Conservation (phyloP, 2,329 filamentous ascomycete species). For the Colletotrichum lini region DNA sequence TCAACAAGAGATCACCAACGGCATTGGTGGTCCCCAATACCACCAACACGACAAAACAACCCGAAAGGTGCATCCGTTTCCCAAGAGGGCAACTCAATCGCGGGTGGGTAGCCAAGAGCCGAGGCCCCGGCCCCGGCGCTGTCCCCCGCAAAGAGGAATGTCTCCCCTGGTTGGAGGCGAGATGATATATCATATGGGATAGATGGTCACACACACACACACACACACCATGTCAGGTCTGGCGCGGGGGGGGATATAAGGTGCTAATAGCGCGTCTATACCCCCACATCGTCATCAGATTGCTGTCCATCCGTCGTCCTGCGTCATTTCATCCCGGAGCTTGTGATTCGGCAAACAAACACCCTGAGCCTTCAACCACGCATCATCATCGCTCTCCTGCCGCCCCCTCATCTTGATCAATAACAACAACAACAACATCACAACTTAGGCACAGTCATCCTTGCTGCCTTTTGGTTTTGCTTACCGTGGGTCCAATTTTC, state of each 20-base stretch:
- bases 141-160: slow-evolving; percentile 25
- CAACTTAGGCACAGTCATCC: not conserved
- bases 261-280: slow-evolving; percentile 1
- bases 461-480: no score
- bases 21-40: no score
- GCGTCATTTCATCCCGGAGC: not conserved
- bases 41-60: not conserved
- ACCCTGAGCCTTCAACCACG: not conserved
- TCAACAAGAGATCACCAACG: not conserved
- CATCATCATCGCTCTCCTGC: not conserved
- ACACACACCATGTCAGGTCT: not conserved
- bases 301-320: not conserved
- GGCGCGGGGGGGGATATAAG: slow-evolving; percentile 9
- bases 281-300: not conserved
- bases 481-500: not conserved
- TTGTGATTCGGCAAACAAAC: not conserved
- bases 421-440: not conserved
- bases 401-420: not conserved
- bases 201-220: no score
- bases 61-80: not conserved
- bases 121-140: slow-evolving; percentile 14
- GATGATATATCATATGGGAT: not conserved
- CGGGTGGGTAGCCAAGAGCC: slow-evolving; percentile 12
- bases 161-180: not conserved
- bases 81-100: slow-evolving; percentile 32